A percentile compares a stretch with the other conserved stretches of the same genome.
Conservation (phyloP, 2,329 filamentous ascomycete genomes). For the Ophiostoma perfectum region DNA sequence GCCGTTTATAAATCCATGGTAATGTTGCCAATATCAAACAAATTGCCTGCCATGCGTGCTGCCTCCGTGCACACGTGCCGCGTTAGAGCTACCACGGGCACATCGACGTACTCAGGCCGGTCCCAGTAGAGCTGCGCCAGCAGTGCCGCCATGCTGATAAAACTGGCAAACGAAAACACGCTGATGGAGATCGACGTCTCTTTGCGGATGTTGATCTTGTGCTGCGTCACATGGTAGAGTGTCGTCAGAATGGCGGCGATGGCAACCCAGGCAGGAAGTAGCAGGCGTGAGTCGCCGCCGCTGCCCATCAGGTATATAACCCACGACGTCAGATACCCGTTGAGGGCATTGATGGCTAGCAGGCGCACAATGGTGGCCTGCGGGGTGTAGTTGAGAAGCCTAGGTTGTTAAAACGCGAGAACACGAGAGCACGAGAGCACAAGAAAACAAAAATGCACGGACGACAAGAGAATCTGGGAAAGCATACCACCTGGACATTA, state of each 20-base stretch:
- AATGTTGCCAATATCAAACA: constrained; percentile 27
- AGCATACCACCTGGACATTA: constrained; percentile 65
- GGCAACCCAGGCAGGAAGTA: constrained; percentile 71
- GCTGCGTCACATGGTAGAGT: constrained; percentile 70
- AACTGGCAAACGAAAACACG: constrained; percentile 70
- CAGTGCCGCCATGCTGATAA: constrained; percentile 66
- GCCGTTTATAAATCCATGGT: constrained; percentile 24
- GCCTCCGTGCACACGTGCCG: constrained; percentile 23
- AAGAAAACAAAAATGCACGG: constrained; percentile 38
- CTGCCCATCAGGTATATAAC: constrained; percentile 65
- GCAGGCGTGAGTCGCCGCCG: constrained; percentile 62
- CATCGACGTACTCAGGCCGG: constrained; percentile 55
- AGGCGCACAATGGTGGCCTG: constrained; percentile 75
- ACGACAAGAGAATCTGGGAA: too few species aligned
- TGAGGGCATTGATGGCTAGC: constrained; percentile 66
- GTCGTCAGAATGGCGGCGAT: constrained; percentile 70
- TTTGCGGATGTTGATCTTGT: constrained; percentile 72
- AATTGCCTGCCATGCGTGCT: constrained; percentile 22
- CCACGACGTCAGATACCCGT: constrained; percentile 69
- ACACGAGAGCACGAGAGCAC: too few species aligned
- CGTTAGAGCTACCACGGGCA: constrained; percentile 50
- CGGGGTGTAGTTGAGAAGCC: constrained; percentile 77
- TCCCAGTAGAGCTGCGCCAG: constrained; percentile 62
- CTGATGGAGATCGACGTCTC: constrained; percentile 73
- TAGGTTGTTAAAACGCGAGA: too few species aligned